Evolutionary conservation across 306 rosid species (phyloP).

Genomic region (Adenanthera pavonina): DNA sequence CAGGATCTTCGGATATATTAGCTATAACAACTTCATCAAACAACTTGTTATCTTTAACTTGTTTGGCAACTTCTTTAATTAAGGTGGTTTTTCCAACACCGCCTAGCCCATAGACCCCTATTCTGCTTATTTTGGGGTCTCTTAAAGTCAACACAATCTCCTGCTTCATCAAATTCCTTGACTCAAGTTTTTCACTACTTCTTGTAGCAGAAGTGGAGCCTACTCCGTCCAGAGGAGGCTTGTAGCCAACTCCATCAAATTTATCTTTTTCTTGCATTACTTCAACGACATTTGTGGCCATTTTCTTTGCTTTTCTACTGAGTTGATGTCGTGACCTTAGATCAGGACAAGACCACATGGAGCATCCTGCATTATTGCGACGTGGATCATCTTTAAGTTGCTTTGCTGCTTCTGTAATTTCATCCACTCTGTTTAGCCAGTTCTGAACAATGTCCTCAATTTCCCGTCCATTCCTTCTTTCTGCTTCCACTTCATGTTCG

Average conservation of each 20-base stretch:
- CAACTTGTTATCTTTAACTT: background rate
- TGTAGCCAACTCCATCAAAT: background rate
- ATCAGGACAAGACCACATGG: background rate
- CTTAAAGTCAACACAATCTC: background rate
- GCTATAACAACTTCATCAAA: background rate
- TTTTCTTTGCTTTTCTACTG: background rate
- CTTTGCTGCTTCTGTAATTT: background rate
- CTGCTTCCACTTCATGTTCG: background rate
- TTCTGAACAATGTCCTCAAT: background rate
- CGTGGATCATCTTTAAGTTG: background rate
- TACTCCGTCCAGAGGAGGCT: background rate
- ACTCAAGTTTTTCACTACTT: background rate
- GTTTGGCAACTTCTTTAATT: background rate
- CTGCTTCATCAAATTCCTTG: background rate
- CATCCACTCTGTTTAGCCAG: conserved; percentile 4
- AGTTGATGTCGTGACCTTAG: conserved; percentile 11
- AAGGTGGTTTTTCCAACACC: background rate
- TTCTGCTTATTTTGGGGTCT: background rate
- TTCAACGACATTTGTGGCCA: background rate
- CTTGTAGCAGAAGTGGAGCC: background rate
- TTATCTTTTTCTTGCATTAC: background rate
- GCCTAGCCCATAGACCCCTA: background rate
- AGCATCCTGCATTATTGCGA: background rate
- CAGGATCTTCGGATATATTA: background rate
- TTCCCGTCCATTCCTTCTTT: background rate